phyloP scores from a whole-genome alignment of 1,139 yeast species.

The Candida tetrigidarum region DNA sequence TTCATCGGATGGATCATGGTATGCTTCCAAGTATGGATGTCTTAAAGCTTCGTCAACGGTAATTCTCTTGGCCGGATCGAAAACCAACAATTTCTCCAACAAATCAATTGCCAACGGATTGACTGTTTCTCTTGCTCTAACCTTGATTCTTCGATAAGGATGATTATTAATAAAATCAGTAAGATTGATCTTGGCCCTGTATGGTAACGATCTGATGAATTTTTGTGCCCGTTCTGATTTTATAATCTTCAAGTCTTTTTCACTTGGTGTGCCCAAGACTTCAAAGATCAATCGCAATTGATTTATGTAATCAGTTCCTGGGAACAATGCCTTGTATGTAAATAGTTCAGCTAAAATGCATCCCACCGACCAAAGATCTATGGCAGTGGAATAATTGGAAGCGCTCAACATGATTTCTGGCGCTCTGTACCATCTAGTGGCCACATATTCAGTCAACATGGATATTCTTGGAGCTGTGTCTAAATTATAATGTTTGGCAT shows the following conservation, averaged over 20 bases:
- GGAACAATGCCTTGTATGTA: constrained; percentile 84
- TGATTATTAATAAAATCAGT: constrained; percentile 21
- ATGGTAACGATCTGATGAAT: constrained; percentile 78
- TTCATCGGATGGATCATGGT: constrained; percentile 86
- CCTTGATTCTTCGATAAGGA: constrained; percentile 23
- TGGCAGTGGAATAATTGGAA: constrained; percentile 91
- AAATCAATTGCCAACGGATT: constrained; percentile 81
- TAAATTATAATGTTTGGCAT: constrained; percentile 34
- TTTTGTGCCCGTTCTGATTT: constrained; percentile 86
- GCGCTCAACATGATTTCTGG: constrained; percentile 93
- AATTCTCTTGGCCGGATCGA: constrained; percentile 79
- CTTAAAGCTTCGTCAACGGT: constrained; percentile 79
- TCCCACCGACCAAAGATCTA: constrained; percentile 97
- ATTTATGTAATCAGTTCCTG: constrained; percentile 93
- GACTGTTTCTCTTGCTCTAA: constrained; percentile 21
- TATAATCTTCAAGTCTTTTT: constrained; percentile 79
- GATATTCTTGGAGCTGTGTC: constrained; percentile 42
- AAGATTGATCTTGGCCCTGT: constrained; percentile 14
- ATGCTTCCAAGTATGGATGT: constrained; percentile 80
- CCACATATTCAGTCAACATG: constrained; percentile 92
- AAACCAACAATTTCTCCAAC: constrained; percentile 71
- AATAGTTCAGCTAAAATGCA: constrained; percentile 95
- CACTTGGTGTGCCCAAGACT: constrained; percentile 86
- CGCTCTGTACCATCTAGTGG: constrained; percentile 97
- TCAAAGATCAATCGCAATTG: constrained; percentile 88